Evolutionary conservation across 106 monocot genomes (phyloP), one percentile per base, ranked within the genome.

Genomic region (Dendrobium chrysotoxum): DNA sequence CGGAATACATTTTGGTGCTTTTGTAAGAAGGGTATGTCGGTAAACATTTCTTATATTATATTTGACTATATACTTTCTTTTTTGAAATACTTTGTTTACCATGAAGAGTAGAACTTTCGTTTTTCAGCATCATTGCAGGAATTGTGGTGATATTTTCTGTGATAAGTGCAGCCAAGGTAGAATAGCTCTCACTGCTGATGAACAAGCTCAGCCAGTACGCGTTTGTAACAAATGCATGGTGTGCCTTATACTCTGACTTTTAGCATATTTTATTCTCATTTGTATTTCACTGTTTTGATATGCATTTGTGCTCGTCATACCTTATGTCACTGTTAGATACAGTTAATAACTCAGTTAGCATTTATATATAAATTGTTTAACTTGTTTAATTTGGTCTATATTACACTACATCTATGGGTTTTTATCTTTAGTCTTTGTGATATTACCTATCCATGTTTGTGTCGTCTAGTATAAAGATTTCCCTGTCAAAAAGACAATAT

Each of bases 71-170:
- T 23, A 23, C 26, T n/a, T 65, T 65, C 10, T 65, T 65, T 65
- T 65, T 50, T 50, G 50, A 50, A 50, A 50, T 11, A 50, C 13
- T n/a, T 0, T 7, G 17, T 73, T 50, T 50, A 13, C 15, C 50
- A 50, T 50, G 50, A 50, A 13, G 50, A 50, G 50, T 50, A 0
- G 50, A 50, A 40, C 13, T 28, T 64, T 0, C 20, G 28, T 65
- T 28, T 72, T 84, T 84, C 90, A 96, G 96, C 96, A 96, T 85
- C 96, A 96, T 72, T 96, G 96, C 78, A 83, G 96, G 79, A 96
- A 93, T 75, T 96, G 96, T 87, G 96, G 96, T 54, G 96, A 96
- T 79, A 96, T 96, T 76, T 96, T 93, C 85, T 96, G 96, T 80
- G 96, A 96, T 76, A 96, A 96, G 78, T 96, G 96, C 80, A 96